A percentile compares a stretch with the other conserved stretches of the same genome.
phyloP scores from a whole-genome alignment of 331 rosid species.

The Quercus phellos region DNA sequence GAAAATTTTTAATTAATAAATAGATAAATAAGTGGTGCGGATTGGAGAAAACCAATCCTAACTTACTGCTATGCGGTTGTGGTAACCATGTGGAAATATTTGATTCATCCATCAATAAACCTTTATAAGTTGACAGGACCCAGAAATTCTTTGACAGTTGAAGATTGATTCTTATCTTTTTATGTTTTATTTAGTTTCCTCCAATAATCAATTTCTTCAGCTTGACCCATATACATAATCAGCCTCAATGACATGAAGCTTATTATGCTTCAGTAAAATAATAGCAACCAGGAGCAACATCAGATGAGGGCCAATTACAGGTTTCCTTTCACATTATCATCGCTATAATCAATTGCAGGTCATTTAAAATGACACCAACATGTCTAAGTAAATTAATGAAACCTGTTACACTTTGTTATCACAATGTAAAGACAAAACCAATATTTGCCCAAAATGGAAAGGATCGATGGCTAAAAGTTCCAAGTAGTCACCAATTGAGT shows the following conservation, averaged over 20 bases:
- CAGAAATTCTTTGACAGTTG: not conserved
- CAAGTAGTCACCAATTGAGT: not conserved
- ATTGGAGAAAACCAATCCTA: not conserved
- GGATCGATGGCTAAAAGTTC: not conserved
- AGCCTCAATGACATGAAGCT: not conserved
- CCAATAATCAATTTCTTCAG: not conserved
- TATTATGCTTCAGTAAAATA: not conserved
- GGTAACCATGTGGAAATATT: not conserved
- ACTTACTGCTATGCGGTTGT: not conserved
- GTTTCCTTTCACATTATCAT: not conserved
- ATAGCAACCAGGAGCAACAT: not conserved
- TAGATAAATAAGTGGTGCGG: not conserved
- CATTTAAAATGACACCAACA: not conserved
- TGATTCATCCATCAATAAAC: not conserved
- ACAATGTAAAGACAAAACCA: not conserved
- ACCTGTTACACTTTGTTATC: not conserved
- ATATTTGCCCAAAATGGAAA: not conserved
- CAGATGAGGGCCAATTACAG: not conserved
- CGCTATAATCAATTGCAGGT: not conserved
- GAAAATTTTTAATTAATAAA: not conserved
- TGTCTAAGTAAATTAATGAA: not conserved
- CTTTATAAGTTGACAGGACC: not conserved
- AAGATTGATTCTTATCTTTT: not conserved
- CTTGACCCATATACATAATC: not conserved
- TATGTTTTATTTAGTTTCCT: not conserved